phyloP scores from a whole-genome alignment of 805 yeast genomes.

The Ogataea wickerhamii region DNA sequence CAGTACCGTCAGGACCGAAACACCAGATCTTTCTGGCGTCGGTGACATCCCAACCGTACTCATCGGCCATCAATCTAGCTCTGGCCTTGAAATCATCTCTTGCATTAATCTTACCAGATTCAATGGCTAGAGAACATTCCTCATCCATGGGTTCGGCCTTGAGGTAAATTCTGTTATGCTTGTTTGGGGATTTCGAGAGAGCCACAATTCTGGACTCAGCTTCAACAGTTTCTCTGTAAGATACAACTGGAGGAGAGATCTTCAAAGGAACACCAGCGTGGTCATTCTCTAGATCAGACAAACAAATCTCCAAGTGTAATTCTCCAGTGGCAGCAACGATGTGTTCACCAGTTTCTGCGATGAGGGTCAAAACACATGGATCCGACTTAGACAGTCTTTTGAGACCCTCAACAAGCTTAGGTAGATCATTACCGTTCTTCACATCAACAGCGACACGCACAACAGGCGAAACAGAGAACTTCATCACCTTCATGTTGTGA shows the following conservation, averaged over 20 bases:
- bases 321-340: constrained; percentile 99
- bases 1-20: constrained; percentile 99
- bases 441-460: constrained; percentile 99
- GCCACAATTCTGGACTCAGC: constrained; percentile 93
- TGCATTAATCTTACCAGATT: constrained; percentile 86
- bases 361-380: constrained; percentile 91
- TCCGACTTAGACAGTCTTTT: constrained; percentile 99
- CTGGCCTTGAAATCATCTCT: constrained; percentile 98
- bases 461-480: constrained; percentile 99
- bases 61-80: constrained; percentile 98
- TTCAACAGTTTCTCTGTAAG: constrained; percentile 98
- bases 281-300: constrained; percentile 92
- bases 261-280: constrained; percentile 99
- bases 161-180: constrained; percentile 99
- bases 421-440: constrained; percentile 98
- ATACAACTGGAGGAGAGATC: constrained; percentile 95
- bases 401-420: constrained; percentile 99
- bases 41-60: constrained; percentile 98
- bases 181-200: constrained; percentile 98
- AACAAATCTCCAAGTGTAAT: constrained; percentile 97
- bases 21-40: constrained; percentile 99
- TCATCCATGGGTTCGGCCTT: constrained; percentile 96
- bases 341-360: constrained; percentile 97
- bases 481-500: constrained; percentile 99
- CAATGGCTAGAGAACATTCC: constrained; percentile 90